phyloP scores from a whole-genome alignment of 345 rosid species.

The Hibiscus mutabilis region DNA sequence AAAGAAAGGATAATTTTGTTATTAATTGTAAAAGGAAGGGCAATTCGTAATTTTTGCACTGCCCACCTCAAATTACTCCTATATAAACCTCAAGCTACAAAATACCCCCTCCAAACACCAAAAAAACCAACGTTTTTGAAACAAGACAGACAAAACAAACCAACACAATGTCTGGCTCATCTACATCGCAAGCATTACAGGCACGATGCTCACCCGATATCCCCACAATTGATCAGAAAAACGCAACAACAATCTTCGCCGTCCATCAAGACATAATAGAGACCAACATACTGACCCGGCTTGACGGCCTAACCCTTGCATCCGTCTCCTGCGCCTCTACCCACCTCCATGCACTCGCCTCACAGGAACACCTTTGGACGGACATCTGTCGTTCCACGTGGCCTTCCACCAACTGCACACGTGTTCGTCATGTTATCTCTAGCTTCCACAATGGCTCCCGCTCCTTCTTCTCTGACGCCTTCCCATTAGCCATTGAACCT shows the following conservation, averaged over 20 bases:
- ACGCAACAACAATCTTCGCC: conserved; percentile 20
- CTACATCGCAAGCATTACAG: background rate
- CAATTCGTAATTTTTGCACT: background rate
- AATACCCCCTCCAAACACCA: background rate
- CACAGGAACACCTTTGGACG: conserved; percentile 45
- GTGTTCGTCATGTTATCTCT: conserved; percentile 30
- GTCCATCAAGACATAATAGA: conserved; percentile 53
- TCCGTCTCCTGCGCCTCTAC: conserved; percentile 50
- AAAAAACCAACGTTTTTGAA: too few species aligned
- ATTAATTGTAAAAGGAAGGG: background rate
- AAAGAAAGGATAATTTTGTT: background rate
- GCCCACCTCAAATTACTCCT: background rate
- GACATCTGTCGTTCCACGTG: conserved; percentile 48
- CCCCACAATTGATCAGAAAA: background rate
- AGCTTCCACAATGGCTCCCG: conserved; percentile 43
- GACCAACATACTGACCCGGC: conserved; percentile 55
- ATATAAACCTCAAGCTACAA: background rate
- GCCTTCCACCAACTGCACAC: conserved; percentile 59
- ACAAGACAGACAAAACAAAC: background rate
- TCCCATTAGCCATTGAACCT: conserved; percentile 11
- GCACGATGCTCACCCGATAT: background rate
- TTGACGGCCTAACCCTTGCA: conserved; percentile 64
- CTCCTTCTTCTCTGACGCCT: conserved; percentile 66
- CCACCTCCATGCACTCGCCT: conserved; percentile 42
- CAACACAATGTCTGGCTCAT: background rate